Evolutionary conservation across 1,284 basidiomycete species (phyloP), one percentile per base, ranked within the genome.

Genomic region (Athelia psychrophila): DNA sequence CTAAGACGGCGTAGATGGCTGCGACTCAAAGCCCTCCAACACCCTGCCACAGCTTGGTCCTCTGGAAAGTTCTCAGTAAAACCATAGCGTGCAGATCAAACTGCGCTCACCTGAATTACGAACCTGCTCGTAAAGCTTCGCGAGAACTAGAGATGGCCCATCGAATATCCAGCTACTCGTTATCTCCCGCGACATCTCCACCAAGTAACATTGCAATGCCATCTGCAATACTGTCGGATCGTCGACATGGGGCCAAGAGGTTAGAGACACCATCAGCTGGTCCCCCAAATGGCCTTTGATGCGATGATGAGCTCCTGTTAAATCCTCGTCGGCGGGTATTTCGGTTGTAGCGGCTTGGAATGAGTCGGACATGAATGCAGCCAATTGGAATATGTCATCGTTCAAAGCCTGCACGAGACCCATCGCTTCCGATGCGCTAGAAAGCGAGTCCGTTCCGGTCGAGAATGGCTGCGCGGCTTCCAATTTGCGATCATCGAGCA

Each of bases 11-110:
- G 73, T 23, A 73, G 64, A 51, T 81, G 72, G 35, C 64, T 66
- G 51, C 77, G 71, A 45, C 77, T 76, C 52, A 83, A 54, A 23
- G 77, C 70, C 48, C 80, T 71, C 81, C 81, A 83, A 44, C 74
- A 71, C 36, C 78, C 79, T 9, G 77, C 71, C 13, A 81, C 69
- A 0, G 76, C 65, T 60, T 78, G 79, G 30, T 73, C 68, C 58
- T 79, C 81, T 83, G 18, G 38, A 44, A 15, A 15, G 2, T 49
- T 18, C 49, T 60, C 38, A 58, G 44, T 50, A 13, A 23, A n/a
- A n/a, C 10, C n/a, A 22, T 6, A 22, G 45, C 40, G n/a, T 24
- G 46, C n/a, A n/a, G 18, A n/a, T 16, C 13, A 2, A 9, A 27
- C 6, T 3, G 2, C 9, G 62, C 67, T 59, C 35, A 80, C 81